phyloP scores from a whole-genome alignment of 1,284 basidiomycete species.

The Cutaneotrichosporon sp. region DNA sequence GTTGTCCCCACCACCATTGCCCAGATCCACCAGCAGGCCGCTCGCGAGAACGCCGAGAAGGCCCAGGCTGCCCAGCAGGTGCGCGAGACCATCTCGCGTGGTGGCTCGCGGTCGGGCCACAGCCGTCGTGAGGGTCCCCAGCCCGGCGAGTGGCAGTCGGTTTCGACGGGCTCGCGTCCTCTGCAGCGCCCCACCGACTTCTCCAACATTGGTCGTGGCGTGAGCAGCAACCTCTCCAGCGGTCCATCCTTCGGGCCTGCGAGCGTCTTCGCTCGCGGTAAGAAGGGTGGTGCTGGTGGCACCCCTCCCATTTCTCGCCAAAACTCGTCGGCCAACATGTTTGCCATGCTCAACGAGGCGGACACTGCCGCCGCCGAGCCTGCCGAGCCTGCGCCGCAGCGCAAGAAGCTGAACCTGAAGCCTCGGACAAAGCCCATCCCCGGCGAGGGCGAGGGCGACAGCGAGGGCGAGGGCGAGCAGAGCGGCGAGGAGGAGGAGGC shows the following conservation, averaged over 20 bases:
- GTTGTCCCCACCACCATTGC: conserved; percentile 86
- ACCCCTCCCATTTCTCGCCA: conserved; percentile 72
- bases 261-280: conserved; percentile 74
- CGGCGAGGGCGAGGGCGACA: conserved; percentile 28
- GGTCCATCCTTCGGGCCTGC: conserved; percentile 74
- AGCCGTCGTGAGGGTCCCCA: conserved; percentile 58
- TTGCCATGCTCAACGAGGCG: conserved; percentile 68
- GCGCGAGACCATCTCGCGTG: conserved; percentile 64
- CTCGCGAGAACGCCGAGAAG: conserved; percentile 73
- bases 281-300: conserved; percentile 59
- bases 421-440: conserved; percentile 62
- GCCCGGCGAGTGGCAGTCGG: conserved; percentile 81
- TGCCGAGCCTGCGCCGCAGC: conserved; percentile 59
- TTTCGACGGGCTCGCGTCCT: conserved; percentile 58
- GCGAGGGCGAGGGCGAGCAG: conserved; percentile 30
- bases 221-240: conserved; percentile 74
- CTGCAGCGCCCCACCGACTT: conserved; percentile 70
- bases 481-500: conserved; percentile 61
- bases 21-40: conserved; percentile 79
- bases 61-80: conserved; percentile 61
- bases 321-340: conserved; percentile 81
- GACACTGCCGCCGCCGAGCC: conserved; percentile 54
- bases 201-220: conserved; percentile 72
- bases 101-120: conserved; percentile 85
- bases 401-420: conserved; percentile 70